Evolutionary conservation across 257 asterid genomes (phyloP).

Genomic region (Nicotiana attenuata): DNA sequence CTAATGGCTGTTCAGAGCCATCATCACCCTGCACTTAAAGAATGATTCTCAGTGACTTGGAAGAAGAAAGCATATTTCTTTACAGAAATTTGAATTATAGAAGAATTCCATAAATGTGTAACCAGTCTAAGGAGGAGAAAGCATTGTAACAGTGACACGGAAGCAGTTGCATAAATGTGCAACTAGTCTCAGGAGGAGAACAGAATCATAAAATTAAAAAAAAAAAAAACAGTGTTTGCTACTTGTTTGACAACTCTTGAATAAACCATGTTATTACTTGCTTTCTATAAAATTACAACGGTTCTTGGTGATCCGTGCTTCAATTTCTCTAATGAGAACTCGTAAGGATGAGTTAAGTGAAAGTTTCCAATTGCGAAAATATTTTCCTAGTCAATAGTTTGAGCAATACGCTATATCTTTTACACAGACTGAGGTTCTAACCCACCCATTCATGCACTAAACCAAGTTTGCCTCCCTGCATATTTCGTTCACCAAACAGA

Average conservation of each 20-base stretch:
- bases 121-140: neutral
- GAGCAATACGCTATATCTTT: neutral
- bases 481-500: neutral
- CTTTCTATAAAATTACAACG: neutral
- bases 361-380: neutral
- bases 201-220: neutral
- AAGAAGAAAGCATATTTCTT: neutral
- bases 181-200: neutral
- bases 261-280: neutral
- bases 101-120: neutral
- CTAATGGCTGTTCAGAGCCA: slow-evolving; percentile 35
- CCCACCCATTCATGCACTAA: neutral
- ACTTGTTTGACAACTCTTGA: neutral
- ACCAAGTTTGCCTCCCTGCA: neutral
- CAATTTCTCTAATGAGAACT: neutral
- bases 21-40: slow-evolving; percentile 40
- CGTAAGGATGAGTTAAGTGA: neutral
- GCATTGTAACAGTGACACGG: neutral
- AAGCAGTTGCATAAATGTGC: neutral
- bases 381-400: neutral
- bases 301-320: neutral
- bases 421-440: neutral
- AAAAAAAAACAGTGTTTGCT: neutral
- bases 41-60: slow-evolving; percentile 2
- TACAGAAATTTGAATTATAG: neutral